Percentiles rank a stretch among this genome's conserved stretches.
Conservation (phyloP, 2,329 filamentous ascomycete species). For the Canariomyces notabilis region DNA sequence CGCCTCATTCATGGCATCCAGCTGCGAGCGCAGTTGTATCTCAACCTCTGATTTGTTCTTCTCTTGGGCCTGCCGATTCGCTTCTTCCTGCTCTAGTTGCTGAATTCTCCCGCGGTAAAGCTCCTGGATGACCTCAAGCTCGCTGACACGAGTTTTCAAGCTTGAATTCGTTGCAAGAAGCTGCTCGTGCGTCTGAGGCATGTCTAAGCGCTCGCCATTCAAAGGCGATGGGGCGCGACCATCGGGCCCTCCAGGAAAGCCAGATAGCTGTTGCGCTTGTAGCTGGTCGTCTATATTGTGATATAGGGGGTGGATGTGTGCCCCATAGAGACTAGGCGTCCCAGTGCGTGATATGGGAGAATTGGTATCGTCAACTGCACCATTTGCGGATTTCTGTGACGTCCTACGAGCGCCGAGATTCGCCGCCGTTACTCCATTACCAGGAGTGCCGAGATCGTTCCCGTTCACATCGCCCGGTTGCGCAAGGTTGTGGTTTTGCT, state of each 20-base stretch:
- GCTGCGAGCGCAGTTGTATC: conserved; percentile 51
- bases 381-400: conserved; percentile 67
- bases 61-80: conserved; percentile 41
- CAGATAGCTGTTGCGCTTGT: conserved; percentile 47
- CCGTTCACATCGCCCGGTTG: conserved; percentile 48
- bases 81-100: conserved; percentile 62
- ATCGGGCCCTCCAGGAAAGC: conserved; percentile 49
- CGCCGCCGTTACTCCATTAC: conserved; percentile 23
- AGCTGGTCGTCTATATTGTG: conserved; percentile 70
- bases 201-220: conserved; percentile 60
- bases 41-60: conserved; percentile 48
- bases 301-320: conserved; percentile 63
- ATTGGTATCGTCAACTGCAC: conserved; percentile 67
- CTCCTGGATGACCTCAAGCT: conserved; percentile 91
- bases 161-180: conserved; percentile 75
- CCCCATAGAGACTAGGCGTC: conserved; percentile 70
- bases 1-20: conserved; percentile 41
- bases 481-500: conserved; percentile 38
- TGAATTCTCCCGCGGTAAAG: conserved; percentile 69
- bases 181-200: conserved; percentile 73
- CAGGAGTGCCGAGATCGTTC: conserved; percentile 51
- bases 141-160: conserved; percentile 90
- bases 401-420: conserved; percentile 46
- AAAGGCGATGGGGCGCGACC: conserved; percentile 46
- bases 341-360: conserved; percentile 75